Base-by-base conservation (phyloP, 192 early-diverging fungal genomes). In the Rhizophlyctis rosea region DNA sequence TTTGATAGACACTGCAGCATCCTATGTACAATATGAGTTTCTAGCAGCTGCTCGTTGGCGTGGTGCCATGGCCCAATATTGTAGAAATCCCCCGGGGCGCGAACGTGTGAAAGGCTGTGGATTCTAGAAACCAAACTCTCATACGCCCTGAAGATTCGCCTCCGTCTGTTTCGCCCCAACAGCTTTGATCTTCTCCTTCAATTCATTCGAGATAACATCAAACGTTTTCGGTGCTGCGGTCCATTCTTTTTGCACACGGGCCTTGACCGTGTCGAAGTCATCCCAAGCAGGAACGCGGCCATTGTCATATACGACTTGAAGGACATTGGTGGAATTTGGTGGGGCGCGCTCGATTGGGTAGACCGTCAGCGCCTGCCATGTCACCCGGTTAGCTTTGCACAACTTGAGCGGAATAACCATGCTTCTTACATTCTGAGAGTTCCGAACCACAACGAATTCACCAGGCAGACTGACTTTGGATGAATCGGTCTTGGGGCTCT, bases 381-480 rank as follows among this genome's bases (percentile, higher is more conserved):
- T 16, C 11, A 57, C 14, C 29, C 52, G 25, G 28, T 14, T 0
- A 27, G 11, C 11, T 11, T n/a, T 47, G 11, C 44, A 47, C 13
- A n/a, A 47, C 44, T 14, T 47, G n/a, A 47, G n/a, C 44, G n/a
- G 44, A n/a, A 47, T 47, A 47, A 47, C 44, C 13, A 14, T 14
- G 21, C n/a, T 1, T 23, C 56, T 4, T 36, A 68, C 59, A 23
- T 34, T 25, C 5, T 68, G 9, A 7, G 31, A 50, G 34, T 60
- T 47, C 21, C 47, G 21, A 52, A 68, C 32, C 24, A 90, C 82
- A 34, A 57, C 77, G 28, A 88, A 70, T 53, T 75, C 68, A 11
- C 92, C 92, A 1, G 92, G 92, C 34, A 95, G 68, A 69, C 87
- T 89, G 39, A 81, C 76, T 65, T 95, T 95, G 25, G 66, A 72